Conservation (phyloP, 106 monocot genomes). For the Ottelia alismoides region DNA sequence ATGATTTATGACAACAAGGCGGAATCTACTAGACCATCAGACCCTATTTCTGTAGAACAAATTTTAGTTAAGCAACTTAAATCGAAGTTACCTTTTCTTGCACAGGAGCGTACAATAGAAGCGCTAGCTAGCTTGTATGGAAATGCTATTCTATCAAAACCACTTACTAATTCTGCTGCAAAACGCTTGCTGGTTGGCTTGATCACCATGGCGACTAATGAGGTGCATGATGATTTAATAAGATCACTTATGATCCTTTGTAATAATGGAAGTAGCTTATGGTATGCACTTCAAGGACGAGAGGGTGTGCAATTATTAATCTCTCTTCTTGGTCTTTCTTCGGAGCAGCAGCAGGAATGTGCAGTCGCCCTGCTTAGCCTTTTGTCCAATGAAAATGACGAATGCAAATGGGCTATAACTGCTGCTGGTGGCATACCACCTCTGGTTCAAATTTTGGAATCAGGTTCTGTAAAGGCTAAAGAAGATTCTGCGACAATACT, state of each 20-base stretch:
- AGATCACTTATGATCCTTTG: conserved; percentile 78
- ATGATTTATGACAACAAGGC: conserved; percentile 96
- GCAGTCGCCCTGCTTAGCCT: conserved; percentile 81
- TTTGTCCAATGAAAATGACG: conserved; percentile 82
- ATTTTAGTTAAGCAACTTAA: conserved; percentile 78
- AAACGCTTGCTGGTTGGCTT: conserved; percentile 85
- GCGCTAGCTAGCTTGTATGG: conserved; percentile 95
- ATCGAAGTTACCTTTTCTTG: conserved; percentile 51
- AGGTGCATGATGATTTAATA: conserved; percentile 72
- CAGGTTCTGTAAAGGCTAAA: conserved; percentile 86
- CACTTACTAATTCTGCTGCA: conserved; percentile 63
- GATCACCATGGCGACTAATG: conserved; percentile 88
- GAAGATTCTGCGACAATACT: conserved; percentile 96
- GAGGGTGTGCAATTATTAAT: conserved; percentile 91
- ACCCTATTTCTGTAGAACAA: conserved; percentile 64
- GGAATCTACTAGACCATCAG: conserved; percentile 72
- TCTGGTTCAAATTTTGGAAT: conserved; percentile 97
- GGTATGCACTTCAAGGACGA: conserved; percentile 89
- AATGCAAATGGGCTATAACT: conserved; percentile 99
- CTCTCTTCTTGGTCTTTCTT: conserved; percentile 95
- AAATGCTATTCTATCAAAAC: conserved; percentile 57
- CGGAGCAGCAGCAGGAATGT: conserved; percentile 97
- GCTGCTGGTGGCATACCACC: conserved; percentile 99
- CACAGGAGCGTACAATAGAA: conserved; percentile 89
- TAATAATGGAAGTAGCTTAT: conserved; percentile 55